A percentile compares a stretch with the other conserved stretches of the same genome.
Conservation (phyloP, 2,329 filamentous ascomycete species). For the Talaromyces sp. region DNA sequence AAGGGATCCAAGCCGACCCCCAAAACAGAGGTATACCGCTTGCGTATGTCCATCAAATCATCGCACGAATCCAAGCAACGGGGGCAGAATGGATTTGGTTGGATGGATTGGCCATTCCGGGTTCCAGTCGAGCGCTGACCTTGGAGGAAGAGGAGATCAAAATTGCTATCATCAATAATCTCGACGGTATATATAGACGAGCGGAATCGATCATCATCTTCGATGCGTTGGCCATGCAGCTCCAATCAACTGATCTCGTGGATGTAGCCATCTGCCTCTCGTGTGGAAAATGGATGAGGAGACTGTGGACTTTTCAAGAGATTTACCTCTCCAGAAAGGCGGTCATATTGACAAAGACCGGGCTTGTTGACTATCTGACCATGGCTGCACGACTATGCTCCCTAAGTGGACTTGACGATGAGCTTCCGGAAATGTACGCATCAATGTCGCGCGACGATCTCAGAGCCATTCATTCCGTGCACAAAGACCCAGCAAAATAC, state of each 20-base stretch:
- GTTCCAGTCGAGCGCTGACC: slow-evolving; percentile 2
- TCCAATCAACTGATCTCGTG: slow-evolving; percentile 5
- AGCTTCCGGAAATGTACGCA: not conserved
- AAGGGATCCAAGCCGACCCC: slow-evolving; percentile 6
- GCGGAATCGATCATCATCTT: not conserved
- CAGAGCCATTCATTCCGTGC: not conserved
- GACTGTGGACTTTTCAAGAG: slow-evolving; percentile 9
- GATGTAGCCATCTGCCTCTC: not conserved
- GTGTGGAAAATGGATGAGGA: slow-evolving; percentile 10
- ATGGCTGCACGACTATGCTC: not conserved
- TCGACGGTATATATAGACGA: not conserved
- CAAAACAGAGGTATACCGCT: not conserved
- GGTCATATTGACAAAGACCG: not conserved
- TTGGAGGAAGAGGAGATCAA: slow-evolving; percentile 7
- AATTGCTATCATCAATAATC: slow-evolving; percentile 7
- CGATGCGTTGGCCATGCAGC: slow-evolving; percentile 11
- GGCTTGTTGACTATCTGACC: not conserved
- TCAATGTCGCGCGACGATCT: not conserved
- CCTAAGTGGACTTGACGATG: not conserved
- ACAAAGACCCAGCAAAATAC: not conserved
- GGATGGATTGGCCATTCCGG: not conserved
- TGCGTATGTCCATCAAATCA: not conserved
- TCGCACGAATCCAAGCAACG: not conserved
- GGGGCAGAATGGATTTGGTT: slow-evolving; percentile 11
- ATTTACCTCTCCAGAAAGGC: slow-evolving; percentile 7